Conservation (phyloP, 2,329 filamentous ascomycete genomes). For the Ascosphaera apis region DNA sequence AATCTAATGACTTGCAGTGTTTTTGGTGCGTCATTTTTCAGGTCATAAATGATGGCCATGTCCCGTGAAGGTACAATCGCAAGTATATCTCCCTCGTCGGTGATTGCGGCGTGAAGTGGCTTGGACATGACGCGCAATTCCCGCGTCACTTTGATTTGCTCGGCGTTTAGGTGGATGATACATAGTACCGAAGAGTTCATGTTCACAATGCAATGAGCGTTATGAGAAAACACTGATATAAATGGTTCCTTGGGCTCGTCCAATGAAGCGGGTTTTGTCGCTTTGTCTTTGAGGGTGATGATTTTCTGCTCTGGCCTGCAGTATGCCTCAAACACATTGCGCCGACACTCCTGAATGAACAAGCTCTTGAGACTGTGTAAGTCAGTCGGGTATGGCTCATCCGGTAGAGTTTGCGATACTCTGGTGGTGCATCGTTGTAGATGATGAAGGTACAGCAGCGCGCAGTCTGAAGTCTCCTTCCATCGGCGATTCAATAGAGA, state of each 20-base stretch:
- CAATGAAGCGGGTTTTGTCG: constrained; percentile 57
- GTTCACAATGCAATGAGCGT: constrained; percentile 37
- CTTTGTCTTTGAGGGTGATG: constrained; percentile 61
- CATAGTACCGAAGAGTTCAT: constrained; percentile 73
- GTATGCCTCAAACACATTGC: constrained; percentile 57
- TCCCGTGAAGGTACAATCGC: constrained; percentile 64
- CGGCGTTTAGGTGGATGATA: constrained; percentile 44
- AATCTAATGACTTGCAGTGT: constrained; percentile 53
- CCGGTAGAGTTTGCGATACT: too few relatives aligned
- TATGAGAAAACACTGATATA: constrained; percentile 58
- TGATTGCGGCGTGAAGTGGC: constrained; percentile 53
- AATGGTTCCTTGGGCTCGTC: constrained; percentile 68
- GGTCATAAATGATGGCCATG: constrained; percentile 67
- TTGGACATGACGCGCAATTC: constrained; percentile 61
- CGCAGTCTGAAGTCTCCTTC: constrained; percentile 19
- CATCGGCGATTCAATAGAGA: constrained; percentile 22
- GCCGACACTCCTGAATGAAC: constrained; percentile 48
- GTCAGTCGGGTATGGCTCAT: constrained; percentile 13
- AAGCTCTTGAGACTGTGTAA: constrained; percentile 38
- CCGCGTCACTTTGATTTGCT: constrained; percentile 38
- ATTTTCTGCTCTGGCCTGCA: constrained; percentile 45
- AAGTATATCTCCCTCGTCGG: constrained; percentile 52
- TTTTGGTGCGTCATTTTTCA: constrained; percentile 39
- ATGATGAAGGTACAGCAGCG: constrained; percentile 24
- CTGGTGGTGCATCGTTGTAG: constrained; percentile 7